A percentile compares a stretch with the other conserved stretches of the same genome.
Evolutionary conservation across 129 eudicot genomes (phyloP).

Genomic region (Escallonia rubra): DNA sequence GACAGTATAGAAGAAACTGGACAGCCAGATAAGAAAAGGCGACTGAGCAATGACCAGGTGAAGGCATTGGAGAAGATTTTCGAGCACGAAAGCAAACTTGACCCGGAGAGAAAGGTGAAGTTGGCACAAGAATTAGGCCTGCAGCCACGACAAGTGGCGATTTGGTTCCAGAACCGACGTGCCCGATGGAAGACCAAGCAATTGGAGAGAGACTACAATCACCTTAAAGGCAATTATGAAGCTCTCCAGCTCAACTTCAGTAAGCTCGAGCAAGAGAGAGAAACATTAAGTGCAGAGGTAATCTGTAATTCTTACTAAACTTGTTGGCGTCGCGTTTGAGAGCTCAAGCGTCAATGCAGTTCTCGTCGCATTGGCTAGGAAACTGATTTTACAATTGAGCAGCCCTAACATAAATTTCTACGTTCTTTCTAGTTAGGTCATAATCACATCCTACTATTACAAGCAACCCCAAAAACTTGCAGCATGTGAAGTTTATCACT

Average conservation of each 20-base stretch:
- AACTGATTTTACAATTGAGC: no score
- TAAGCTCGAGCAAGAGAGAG: slow-evolving; percentile 53
- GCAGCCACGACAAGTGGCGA: slow-evolving; percentile 74
- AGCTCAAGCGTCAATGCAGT: no score
- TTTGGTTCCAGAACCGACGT: slow-evolving; percentile 86
- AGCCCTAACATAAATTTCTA: no score
- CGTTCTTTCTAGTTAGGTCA: no score
- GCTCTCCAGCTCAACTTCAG: slow-evolving; percentile 46
- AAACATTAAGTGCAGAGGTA: slow-evolving; percentile 44
- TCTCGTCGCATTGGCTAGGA: no score
- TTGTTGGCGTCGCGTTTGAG: no score
- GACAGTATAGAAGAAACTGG: slow-evolving; percentile 51
- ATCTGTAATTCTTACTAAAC: not conserved
- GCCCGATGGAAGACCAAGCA: slow-evolving; percentile 79
- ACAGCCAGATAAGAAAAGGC: slow-evolving; percentile 40
- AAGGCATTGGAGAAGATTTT: slow-evolving; percentile 61
- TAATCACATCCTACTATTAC: no score
- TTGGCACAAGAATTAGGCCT: slow-evolving; percentile 67
- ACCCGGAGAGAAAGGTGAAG: slow-evolving; percentile 58
- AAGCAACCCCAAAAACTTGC: no score
- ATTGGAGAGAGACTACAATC: slow-evolving; percentile 52
- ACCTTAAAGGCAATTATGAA: slow-evolving; percentile 53
- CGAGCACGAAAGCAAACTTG: slow-evolving; percentile 65
- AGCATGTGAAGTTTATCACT: no score
- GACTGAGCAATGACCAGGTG: slow-evolving; percentile 62